These are phyloP conservation scores for Coniella vitis DNA, from an alignment of 2,329 filamentous ascomycete species.

Conservation along the genomic window DNA sequence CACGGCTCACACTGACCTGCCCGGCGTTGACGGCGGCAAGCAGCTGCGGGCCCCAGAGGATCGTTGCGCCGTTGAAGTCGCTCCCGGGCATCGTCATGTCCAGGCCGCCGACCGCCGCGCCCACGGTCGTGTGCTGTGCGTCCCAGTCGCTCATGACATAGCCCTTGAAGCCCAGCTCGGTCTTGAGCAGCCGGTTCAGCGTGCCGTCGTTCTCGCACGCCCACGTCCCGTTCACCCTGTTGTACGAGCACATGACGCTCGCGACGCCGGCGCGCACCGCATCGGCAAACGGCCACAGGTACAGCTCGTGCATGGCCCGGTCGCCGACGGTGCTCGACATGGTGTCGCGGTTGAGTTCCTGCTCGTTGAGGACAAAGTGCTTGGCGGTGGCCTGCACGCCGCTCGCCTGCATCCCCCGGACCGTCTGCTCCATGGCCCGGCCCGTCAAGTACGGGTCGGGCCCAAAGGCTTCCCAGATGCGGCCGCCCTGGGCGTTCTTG, in stretches of 20 bases:
- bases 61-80: constrained; percentile 43
- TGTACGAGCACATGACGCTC: constrained; percentile 67
- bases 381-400: constrained; percentile 48
- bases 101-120: constrained; percentile 59
- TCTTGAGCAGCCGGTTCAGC: constrained; percentile 58
- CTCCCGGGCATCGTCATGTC: constrained; percentile 80
- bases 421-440: constrained; percentile 53
- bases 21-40: constrained; percentile 48
- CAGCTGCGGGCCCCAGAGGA: constrained; percentile 51
- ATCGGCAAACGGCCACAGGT: constrained; percentile 63
- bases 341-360: constrained; percentile 52
- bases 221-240: constrained; percentile 63
- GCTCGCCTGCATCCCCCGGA: constrained; percentile 48
- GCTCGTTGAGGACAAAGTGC: constrained; percentile 64
- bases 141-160: constrained; percentile 60
- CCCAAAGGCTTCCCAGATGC: constrained; percentile 81
- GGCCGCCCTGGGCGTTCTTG: constrained; percentile 63
- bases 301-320: constrained; percentile 60
- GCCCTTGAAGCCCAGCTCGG: constrained; percentile 68
- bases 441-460: constrained; percentile 69
- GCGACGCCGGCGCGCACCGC: constrained; percentile 59
- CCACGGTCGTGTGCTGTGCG: constrained; percentile 66
- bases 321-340: constrained; percentile 55
- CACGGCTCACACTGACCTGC: constrained; percentile 48
- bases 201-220: constrained; percentile 57